Evolutionary conservation across 345 rosid genomes (phyloP), one percentile per base, ranked within the genome.

Genomic region (Tarenaya hassleriana): DNA sequence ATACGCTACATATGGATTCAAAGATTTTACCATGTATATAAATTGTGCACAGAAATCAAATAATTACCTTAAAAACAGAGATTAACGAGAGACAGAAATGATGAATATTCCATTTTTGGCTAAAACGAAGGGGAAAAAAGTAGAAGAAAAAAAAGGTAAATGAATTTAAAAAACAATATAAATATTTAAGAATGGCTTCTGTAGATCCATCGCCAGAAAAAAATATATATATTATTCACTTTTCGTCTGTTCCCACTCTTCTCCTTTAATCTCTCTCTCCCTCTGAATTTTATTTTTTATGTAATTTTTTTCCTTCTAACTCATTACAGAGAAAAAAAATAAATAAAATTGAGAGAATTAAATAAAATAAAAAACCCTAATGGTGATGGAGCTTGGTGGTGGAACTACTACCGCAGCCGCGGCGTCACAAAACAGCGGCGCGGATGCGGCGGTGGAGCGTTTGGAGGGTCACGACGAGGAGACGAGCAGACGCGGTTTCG

Each of bases 201-300:
- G 79, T 72, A 79, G 80, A 78, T 82, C 80, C 78, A 59, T 32
- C 73, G 58, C 66, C 40, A 45, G 58, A 74, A 69, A 70, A 24
- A 76, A 71, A 70, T n/a, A n/a, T n/a, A 76, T 53, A 77, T 51
- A 69, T 51, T 56, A 56, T 76, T 79, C 78, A 76, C 70, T n/a
- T 69, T 46, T 45, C 14, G 47, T 41, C 19, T 2, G 6, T 21
- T 44, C 39, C 29, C 29, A 24, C 71, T 66, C 71, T 54, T 54
- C 56, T 59, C 56, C 53, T 66, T 61, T 66, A 66, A 60, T 52
- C 70, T 53, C 56, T 58, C 56, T 59, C 55, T 65, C 51, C 50
- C 24, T 34, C 59, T 24, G 29, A 24, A 5, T 47, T 60, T 58
- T 47, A n/a, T 24, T 24, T 49, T 48, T 56, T 46, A 49, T 47